A percentile compares a stretch with the other conserved stretches of the same genome.
These are phyloP conservation scores for Kazachstania bromeliacearum DNA, from an alignment of 805 yeast genomes.

Conservation along the genomic window DNA sequence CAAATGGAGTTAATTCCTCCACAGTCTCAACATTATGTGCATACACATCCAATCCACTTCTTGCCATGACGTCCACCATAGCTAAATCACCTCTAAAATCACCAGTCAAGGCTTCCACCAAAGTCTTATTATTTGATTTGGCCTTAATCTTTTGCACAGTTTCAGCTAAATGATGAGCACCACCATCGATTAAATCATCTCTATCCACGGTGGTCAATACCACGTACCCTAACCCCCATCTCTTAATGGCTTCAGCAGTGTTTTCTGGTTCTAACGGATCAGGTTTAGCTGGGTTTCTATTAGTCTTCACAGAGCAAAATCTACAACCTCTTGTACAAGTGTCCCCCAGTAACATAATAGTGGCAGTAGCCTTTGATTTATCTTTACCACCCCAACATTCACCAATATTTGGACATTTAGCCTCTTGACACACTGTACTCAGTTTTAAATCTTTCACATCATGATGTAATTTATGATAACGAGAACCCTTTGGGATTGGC, in stretches of 20 bases:
- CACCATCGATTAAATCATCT: constrained; percentile 90
- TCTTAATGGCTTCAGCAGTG: constrained; percentile 91
- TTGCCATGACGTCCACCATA: constrained; percentile 71
- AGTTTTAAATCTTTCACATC: constrained; percentile 83
- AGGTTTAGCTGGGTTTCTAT: constrained; percentile 73
- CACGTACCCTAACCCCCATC: constrained; percentile 98
- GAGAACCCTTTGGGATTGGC: constrained; percentile 92
- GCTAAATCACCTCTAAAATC: constrained; percentile 88
- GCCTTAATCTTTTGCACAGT: constrained; percentile 77
- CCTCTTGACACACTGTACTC: constrained; percentile 97
- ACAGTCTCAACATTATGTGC: constrained; percentile 97
- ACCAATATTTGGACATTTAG: constrained; percentile 98
- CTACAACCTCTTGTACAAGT: constrained; percentile 99
- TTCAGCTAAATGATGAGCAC: constrained; percentile 80
- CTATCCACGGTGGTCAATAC: constrained; percentile 96
- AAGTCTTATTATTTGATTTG: constrained; percentile 72
- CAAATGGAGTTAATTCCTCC: constrained; percentile 86
- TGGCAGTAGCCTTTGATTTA: constrained; percentile 71
- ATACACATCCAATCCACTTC: constrained; percentile 85
- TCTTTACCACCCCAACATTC: constrained; percentile 98
- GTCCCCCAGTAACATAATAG: constrained; percentile 96
- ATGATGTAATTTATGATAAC: constrained; percentile 66
- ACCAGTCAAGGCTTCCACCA: constrained; percentile 90
- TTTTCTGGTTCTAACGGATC: constrained; percentile 97
- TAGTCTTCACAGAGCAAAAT: constrained; percentile 93